A percentile compares a stretch with the other conserved stretches of the same genome.
Evolutionary conservation across 192 early-diverging fungal genomes (phyloP).

Genomic region (Umbelopsis vinacea): DNA sequence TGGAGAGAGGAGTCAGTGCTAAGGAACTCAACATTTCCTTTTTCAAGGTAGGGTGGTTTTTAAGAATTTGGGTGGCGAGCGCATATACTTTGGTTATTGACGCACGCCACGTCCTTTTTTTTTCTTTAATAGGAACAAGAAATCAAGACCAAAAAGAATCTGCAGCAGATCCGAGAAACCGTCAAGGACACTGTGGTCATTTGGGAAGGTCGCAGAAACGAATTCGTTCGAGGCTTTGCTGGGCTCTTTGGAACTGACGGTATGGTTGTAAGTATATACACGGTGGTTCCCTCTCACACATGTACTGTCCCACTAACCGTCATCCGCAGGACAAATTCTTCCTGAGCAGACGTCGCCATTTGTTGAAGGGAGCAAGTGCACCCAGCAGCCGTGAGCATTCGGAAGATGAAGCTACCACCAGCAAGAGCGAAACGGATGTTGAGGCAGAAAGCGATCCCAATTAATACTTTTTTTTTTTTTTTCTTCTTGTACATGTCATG

Average conservation of each 20-base stretch:
- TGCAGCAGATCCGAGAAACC: conserved; percentile 69
- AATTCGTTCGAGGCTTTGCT: conserved; percentile 72
- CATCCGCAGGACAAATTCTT: conserved; percentile 9
- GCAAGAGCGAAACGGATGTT: conserved; percentile 17
- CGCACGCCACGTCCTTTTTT: too few species aligned
- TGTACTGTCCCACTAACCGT: neutral
- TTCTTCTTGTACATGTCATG: neutral
- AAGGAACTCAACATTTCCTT: conserved; percentile 85
- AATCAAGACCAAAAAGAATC: conserved; percentile 73
- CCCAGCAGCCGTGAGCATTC: conserved; percentile 7
- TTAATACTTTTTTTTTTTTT: neutral
- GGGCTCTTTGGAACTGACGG: conserved; percentile 68
- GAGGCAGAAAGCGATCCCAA: neutral
- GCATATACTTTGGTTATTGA: too few species aligned
- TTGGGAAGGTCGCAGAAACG: conserved; percentile 79
- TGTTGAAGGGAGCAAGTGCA: neutral
- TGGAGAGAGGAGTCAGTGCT: conserved; percentile 81
- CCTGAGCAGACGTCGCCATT: conserved; percentile 1
- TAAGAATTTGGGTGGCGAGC: too few species aligned
- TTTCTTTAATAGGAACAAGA: conserved; percentile 62
- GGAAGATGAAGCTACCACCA: conserved; percentile 1
- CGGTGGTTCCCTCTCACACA: neutral
- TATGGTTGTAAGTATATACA: conserved; percentile 48
- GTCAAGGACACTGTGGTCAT: conserved; percentile 69
- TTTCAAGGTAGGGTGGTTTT: conserved; percentile 58